phyloP scores from a whole-genome alignment of 305 asterid species.

The Fraxinus dipetala region DNA sequence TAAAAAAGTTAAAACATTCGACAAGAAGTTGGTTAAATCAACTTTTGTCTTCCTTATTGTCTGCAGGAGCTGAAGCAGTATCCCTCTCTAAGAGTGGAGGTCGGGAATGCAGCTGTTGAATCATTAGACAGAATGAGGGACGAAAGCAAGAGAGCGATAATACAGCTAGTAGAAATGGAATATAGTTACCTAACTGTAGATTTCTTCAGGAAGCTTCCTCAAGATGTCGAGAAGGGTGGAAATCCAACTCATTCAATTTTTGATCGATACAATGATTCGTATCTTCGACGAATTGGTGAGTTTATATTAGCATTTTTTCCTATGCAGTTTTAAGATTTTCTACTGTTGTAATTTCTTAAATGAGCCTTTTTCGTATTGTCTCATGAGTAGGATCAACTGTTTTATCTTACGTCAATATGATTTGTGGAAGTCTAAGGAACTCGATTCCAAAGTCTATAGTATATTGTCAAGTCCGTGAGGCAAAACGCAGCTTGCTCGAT shows the following conservation, averaged over 20 bases:
- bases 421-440: slow-evolving; percentile 63
- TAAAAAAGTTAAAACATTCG: neutral
- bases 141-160: slow-evolving; percentile 66
- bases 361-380: neutral
- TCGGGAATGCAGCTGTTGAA: slow-evolving; percentile 59
- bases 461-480: slow-evolving; percentile 79
- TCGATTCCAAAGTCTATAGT: slow-evolving; percentile 75
- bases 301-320: neutral
- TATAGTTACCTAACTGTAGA: slow-evolving; percentile 64
- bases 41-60: neutral
- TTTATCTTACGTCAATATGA: slow-evolving; percentile 69
- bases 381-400: slow-evolving; percentile 56
- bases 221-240: slow-evolving; percentile 80
- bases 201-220: slow-evolving; percentile 81
- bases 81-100: slow-evolving; percentile 72
- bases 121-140: slow-evolving; percentile 68
- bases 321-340: neutral
- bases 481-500: slow-evolving; percentile 73
- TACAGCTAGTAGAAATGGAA: slow-evolving; percentile 80
- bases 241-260: slow-evolving; percentile 75
- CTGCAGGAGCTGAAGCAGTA: slow-evolving; percentile 75
- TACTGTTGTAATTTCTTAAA: neutral
- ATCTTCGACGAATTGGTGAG: slow-evolving; percentile 65
- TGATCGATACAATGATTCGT: slow-evolving; percentile 61
- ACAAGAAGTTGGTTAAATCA: neutral